Percentiles rank a stretch among this genome's conserved stretches.
Evolutionary conservation across 257 asterid genomes (phyloP).

Genomic region (Thymus mandschuricus): DNA sequence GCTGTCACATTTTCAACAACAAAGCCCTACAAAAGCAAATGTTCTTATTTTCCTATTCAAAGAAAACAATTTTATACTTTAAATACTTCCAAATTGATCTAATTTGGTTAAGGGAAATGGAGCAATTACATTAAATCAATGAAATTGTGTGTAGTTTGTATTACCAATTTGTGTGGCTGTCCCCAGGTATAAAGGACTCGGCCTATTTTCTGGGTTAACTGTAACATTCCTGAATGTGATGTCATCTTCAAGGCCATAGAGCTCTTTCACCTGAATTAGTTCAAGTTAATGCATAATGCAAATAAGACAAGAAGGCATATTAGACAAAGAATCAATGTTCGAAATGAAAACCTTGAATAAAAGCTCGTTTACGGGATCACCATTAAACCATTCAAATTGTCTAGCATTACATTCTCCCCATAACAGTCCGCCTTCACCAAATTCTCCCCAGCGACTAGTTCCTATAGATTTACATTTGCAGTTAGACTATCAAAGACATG

Average conservation of each 20-base stretch:
- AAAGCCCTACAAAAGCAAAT: not conserved
- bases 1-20: not conserved
- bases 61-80: not conserved
- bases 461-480: conserved; percentile 51
- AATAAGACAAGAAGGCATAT: not conserved
- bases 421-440: conserved; percentile 96
- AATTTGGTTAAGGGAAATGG: not conserved
- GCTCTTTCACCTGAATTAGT: conserved; percentile 79
- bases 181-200: conserved; percentile 88
- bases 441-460: conserved; percentile 97
- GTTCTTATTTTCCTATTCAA: not conserved
- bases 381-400: conserved; percentile 86
- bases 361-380: conserved; percentile 67
- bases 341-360: conserved; percentile 63
- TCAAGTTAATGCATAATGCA: conserved; percentile 29
- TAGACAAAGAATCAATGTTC: conserved; percentile 22
- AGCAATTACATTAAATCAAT: not conserved
- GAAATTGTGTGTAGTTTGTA: conserved; percentile 21
- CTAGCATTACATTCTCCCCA: conserved; percentile 96
- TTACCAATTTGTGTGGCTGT: conserved; percentile 98
- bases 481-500: conserved; percentile 29
- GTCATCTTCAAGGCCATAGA: conserved; percentile 82
- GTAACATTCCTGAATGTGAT: conserved; percentile 79
- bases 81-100: conserved; percentile 18
- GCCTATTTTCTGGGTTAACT: conserved; percentile 83